Percentiles rank a stretch among this genome's conserved stretches.
Conservation (phyloP, 768 basidiomycete species). For the Mrakia blollopis region DNA sequence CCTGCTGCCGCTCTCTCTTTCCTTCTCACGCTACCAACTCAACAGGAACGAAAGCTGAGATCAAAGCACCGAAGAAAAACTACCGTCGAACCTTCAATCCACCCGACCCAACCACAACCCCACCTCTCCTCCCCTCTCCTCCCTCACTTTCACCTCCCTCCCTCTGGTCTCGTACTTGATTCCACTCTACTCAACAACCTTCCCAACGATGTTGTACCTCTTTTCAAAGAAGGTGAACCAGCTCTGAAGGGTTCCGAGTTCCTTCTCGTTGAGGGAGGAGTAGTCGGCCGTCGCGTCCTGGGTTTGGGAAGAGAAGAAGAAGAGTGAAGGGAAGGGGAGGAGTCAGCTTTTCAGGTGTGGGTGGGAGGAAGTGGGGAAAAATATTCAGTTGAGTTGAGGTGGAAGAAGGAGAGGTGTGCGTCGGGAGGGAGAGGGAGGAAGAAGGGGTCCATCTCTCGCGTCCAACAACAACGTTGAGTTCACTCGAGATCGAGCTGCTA, state of each 20-base stretch:
- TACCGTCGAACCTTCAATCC: too few species aligned
- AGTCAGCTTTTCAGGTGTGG: neutral
- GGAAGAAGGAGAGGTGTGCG: neutral
- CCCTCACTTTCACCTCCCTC: too few species aligned
- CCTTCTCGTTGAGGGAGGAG: constrained; percentile 63
- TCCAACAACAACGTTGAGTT: too few species aligned
- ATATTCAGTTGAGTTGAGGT: too few species aligned
- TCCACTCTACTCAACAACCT: constrained; percentile 56
- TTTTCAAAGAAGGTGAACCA: constrained; percentile 85
- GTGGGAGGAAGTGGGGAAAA: neutral
- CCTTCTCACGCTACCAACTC: too few species aligned
- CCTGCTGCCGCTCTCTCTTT: too few species aligned
- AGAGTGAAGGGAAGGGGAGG: neutral
- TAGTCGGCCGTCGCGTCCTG: constrained; percentile 88
- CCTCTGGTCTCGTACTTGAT: too few species aligned
- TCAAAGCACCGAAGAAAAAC: too few species aligned
- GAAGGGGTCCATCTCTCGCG: constrained; percentile 55
- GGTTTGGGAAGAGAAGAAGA: constrained; percentile 53
- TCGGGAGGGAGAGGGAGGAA: neutral
- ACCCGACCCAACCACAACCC: too few species aligned
- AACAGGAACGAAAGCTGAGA: too few species aligned
- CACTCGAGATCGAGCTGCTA: too few species aligned
- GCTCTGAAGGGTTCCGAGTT: constrained; percentile 74
- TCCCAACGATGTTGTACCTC: constrained; percentile 82
- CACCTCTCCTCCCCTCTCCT: too few species aligned